Base-by-base conservation (phyloP, 192 early-diverging fungal genomes). In the Nowakowskiella sp. region DNA sequence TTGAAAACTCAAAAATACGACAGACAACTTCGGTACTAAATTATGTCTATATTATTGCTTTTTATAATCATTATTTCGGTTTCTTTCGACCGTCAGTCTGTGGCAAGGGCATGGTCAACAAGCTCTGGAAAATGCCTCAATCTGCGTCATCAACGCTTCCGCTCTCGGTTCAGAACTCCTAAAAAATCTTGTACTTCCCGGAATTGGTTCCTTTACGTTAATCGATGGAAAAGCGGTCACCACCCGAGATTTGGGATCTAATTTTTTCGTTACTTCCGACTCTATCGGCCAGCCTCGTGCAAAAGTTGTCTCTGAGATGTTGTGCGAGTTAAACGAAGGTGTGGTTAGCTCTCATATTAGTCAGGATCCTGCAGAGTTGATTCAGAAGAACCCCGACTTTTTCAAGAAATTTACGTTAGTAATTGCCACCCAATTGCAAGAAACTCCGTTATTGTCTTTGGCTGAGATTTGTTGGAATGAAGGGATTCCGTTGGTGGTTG, bases 121-220 rank as follows among this genome's bases (percentile, higher is more conserved):
- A 2, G 87, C 86, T 0, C 80, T 99, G 22, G 92, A 97, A 60
- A 59, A 60, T 31, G 78, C 95, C 6, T 80, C 80, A 21, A 80
- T 99, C 24, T 88, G 87, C 33, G 76, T 95, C 16, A 52, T 99
- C 42, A 86, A 91, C 57, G 91, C 78, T 22, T 80, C 85, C 9
- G 85, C 88, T 0, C 82, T 84, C 10, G 93, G 88, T 2, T 84
- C 89, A 30, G 95, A 99, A 64, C 77, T 84, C 23, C 73, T 99
- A 34, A 99, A 99, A 65, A 94, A 99, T 61, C 75, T 99, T 24
- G 81, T 97, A 44, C 75, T 99, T 47, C 93, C 95, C 63, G 94
- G 87, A 6, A 86, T 97, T 60, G 93, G 92, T 23, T 67, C 77
- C 23, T 90, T 93, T 60, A 86, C 88, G 0, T 70, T 99, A 9